Conservation (phyloP, 495 filamentous ascomycete genomes). For the Podospora comata region DNA sequence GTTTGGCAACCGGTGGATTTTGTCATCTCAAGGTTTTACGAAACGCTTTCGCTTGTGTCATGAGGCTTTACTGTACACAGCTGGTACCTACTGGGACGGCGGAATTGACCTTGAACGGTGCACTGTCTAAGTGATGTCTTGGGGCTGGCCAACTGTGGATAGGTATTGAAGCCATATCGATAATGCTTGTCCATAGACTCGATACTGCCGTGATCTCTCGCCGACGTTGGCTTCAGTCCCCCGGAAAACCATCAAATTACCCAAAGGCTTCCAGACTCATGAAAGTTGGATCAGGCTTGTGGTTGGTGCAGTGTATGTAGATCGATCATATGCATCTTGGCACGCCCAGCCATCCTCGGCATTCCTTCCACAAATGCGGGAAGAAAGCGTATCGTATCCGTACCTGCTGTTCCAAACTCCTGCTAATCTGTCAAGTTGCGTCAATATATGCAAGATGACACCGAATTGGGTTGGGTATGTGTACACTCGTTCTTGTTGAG, state of each 20-base stretch:
- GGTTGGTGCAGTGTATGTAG: neutral
- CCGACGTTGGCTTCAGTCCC: neutral
- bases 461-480: neutral
- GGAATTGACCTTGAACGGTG: too few species aligned
- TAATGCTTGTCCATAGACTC: too few species aligned
- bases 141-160: too few species aligned
- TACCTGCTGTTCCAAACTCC: neutral
- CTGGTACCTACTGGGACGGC: neutral
- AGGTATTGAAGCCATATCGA: neutral
- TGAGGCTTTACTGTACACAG: neutral
- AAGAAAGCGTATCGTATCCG: neutral
- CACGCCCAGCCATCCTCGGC: neutral
- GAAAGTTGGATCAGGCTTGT: too few species aligned
- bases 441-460: neutral
- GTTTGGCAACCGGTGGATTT: neutral
- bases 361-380: neutral
- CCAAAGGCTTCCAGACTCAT: neutral
- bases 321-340: slow-evolving; percentile 9
- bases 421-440: neutral
- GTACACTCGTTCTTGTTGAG: neutral
- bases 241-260: neutral
- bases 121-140: too few species aligned
- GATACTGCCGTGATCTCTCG: neutral
- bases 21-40: neutral
- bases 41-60: neutral